Base-by-base conservation (phyloP, 2,329 filamentous ascomycete genomes). In the Ilyonectria robusta region DNA sequence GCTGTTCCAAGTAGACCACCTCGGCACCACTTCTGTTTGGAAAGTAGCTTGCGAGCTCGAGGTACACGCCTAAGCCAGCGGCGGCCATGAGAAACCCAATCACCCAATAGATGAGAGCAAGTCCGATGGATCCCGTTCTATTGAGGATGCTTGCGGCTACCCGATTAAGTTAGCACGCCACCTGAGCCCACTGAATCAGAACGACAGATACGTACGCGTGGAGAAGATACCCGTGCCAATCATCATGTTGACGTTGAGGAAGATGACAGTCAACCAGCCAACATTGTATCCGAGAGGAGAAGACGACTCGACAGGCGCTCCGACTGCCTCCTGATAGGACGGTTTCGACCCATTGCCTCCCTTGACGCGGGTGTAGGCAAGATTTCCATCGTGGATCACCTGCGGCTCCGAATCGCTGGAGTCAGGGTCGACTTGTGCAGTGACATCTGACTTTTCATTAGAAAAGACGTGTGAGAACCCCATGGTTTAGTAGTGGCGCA, bases 1-100 rank as follows among this genome's bases (percentile, higher is more conserved):
- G 87, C 75, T 93, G 91, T 72, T 93, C 91, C 1, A 93, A 83
- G 70, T 92, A 92, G 0, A 91, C 90, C 0, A 91, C 89, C 73
- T 92, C 89, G 1, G 86, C 85, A 0, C 90, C 91, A 6, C 88
- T 91, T 19, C 90, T 86, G 75, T 87, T 92, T 2, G 90, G 90
- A 67, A 92, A 93, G 70, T 89, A 92, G 1, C 87, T 84, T 0
- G 89, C 86, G 17, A 88, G 87, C 72, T 93, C 90, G 23, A 92
- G 85, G 69, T 92, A 92, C 0, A 90, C 85, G 0, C 84, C 79
- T 10, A 91, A 82, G 5, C 85, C 85, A 4, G 87, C 83, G 1
- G 83, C 75, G 0, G 88, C 85, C 60, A 90, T 87, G 54, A 91
- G 59, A 63, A 87, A 87, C 4, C 90, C 91, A 15, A 92, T 82